Conservation (phyloP, 2,329 filamentous ascomycete genomes). For the Talaromyces sp. region DNA sequence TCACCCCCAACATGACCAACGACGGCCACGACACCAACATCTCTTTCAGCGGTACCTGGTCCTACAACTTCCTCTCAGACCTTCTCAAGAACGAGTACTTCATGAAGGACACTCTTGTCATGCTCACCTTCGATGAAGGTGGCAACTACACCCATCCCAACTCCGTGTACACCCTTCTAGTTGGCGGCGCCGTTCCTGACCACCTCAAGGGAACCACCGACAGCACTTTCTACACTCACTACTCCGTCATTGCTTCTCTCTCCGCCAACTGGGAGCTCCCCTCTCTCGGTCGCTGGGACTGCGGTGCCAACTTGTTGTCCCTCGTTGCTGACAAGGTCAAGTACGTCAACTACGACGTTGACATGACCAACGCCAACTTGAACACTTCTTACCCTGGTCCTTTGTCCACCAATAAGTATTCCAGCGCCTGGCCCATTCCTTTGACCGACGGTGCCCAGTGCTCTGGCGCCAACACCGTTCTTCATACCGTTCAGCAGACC, state of each 20-base stretch:
- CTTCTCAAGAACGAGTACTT: constrained; percentile 68
- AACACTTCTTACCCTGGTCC: constrained; percentile 56
- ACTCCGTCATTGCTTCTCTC: constrained; percentile 64
- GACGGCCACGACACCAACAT: constrained; percentile 76
- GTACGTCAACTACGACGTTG: constrained; percentile 47
- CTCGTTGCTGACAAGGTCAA: constrained; percentile 60
- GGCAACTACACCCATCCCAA: constrained; percentile 66
- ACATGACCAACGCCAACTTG: constrained; percentile 44
- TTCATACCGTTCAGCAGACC: constrained; percentile 33
- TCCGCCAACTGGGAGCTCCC: constrained; percentile 67
- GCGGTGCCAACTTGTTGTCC: constrained; percentile 65
- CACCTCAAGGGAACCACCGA: constrained; percentile 67
- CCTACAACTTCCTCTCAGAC: constrained; percentile 64
- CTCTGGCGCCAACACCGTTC: constrained; percentile 34
- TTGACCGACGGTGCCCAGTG: constrained; percentile 27
- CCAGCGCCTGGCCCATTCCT: constrained; percentile 30
- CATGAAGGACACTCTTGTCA: constrained; percentile 69
- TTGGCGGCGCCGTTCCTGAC: constrained; percentile 68
- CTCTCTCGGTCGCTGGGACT: constrained; percentile 68
- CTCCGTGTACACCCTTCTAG: constrained; percentile 65
- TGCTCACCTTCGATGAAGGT: constrained; percentile 78
- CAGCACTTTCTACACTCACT: constrained; percentile 68
- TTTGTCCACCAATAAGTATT: constrained; percentile 25
- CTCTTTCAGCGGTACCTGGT: constrained; percentile 66
- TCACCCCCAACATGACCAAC: constrained; percentile 55